These are phyloP conservation scores for Actinomortierella wolfii DNA, from an alignment of 371 early-diverging fungal species.

Conservation along the genomic window DNA sequence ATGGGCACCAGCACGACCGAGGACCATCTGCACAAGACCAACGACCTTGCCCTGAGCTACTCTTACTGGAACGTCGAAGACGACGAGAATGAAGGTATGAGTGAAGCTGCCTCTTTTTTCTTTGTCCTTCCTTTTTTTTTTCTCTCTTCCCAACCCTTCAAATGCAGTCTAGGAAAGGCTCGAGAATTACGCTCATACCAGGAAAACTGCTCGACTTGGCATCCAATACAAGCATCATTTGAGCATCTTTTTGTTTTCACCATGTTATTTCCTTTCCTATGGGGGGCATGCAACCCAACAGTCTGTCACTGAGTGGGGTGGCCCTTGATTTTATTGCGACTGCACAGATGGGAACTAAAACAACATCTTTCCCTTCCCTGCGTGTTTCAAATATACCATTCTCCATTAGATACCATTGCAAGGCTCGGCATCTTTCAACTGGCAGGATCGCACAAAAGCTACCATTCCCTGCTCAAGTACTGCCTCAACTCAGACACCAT, in stretches of 20 bases:
- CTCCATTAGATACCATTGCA: conserved; percentile 67
- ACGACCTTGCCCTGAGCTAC: conserved; percentile 83
- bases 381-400: too few species aligned
- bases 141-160: neutral
- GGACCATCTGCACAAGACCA: conserved; percentile 54
- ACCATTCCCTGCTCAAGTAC: conserved; percentile 75
- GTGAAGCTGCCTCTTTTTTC: neutral
- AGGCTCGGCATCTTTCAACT: conserved; percentile 86
- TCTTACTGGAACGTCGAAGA: conserved; percentile 82
- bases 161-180: neutral
- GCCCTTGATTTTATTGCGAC: neutral
- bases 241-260: conserved; percentile 3
- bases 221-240: neutral
- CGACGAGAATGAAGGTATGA: conserved; percentile 78
- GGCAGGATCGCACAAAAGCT: conserved; percentile 74
- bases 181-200: neutral
- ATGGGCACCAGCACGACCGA: conserved; percentile 45
- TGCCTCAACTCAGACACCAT: conserved; percentile 74
- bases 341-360: neutral
- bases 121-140: neutral
- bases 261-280: conserved; percentile 1
- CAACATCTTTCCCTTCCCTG: neutral
- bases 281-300: neutral
- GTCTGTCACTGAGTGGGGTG: neutral
- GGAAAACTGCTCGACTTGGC: conserved; percentile 3